These are phyloP conservation scores for Apodospora peruviana DNA, from an alignment of 495 filamentous ascomycete genomes.

Conservation along the genomic window DNA sequence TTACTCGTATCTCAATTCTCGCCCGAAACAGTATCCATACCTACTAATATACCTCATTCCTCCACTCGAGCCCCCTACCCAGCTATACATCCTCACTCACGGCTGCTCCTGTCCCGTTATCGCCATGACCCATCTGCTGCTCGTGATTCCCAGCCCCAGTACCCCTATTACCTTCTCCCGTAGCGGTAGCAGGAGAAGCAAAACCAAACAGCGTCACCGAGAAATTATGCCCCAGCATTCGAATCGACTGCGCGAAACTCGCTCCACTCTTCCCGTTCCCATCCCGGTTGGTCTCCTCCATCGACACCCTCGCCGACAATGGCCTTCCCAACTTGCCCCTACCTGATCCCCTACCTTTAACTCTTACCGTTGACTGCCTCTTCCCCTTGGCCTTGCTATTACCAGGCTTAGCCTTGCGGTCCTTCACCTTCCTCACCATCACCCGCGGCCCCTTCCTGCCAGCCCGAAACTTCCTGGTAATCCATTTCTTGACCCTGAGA, in stretches of 20 bases:
- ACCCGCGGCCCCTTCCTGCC: slow-evolving; percentile 15
- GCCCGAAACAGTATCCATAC: too few species aligned
- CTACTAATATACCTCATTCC: too few species aligned
- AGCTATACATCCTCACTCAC: too few species aligned
- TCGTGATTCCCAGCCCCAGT: neutral
- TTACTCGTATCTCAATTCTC: too few species aligned
- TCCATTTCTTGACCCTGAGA: slow-evolving; percentile 19
- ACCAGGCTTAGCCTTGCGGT: neutral
- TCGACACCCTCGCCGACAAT: neutral
- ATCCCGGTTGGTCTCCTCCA: too few species aligned
- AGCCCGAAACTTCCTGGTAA: slow-evolving; percentile 14
- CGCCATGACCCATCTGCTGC: neutral
- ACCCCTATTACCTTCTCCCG: neutral
- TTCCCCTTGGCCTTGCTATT: neutral
- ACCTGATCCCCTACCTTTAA: neutral
- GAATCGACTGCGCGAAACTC: neutral
- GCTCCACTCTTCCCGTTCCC: neutral
- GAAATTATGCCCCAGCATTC: neutral
- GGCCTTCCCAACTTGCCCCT: neutral
- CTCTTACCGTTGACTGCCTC: neutral
- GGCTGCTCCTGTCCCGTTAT: neutral
- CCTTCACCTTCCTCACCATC: slow-evolving; percentile 8
- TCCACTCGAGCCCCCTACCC: too few species aligned
- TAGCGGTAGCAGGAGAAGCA: neutral
- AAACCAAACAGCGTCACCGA: neutral